Evolutionary conservation across 208 protist genomes (phyloP), one percentile per base, ranked within the genome.

Genomic region (Jaenimonas drosophilae): DNA sequence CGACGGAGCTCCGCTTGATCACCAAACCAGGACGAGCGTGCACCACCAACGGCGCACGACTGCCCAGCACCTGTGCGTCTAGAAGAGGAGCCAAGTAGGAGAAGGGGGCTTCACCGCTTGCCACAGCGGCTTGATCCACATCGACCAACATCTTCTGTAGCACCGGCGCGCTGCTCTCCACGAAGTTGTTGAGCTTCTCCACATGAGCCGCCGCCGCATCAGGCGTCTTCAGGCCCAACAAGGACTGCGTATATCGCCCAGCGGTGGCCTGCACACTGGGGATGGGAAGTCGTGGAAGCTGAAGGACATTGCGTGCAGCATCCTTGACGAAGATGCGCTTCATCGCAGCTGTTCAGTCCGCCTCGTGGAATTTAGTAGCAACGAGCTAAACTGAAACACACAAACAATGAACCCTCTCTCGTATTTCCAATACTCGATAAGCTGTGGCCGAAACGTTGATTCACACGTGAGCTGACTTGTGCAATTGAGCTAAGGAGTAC

Each of bases 261-360:
- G 67, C 48, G 5, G 84, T 88, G 12, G 55, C 33, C 2, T 49
- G 62, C 3, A 95, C 37, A 2, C 66, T 37, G 0, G 88, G 88
- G 30, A 95, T 73, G 1, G 83, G 78, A 29, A 92, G 63, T 0
- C 88, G 71, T 6, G 74, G 83, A 20, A 95, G 54, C 31, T 65
- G 44, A 34, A 91, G 72, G 27, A 86, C 76, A 50, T 94, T 94
- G 41, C 64, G 48, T 16, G 68, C 46, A 9, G 84, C 56, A 49
- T 88, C 71, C 24, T 56, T 54, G 23, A 67, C 48, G 14, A 46
- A 30, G 41, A 85, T 76, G 27, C 69, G 71, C 66, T 75, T 80
- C 79, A 88, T 88, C 9, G 32, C 38, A 33, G 19, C 9, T 34
- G 14, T 20, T 34, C 7, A 20, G 38, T n/a, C 9, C 17, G 17